phyloP scores from a whole-genome alignment of 768 basidiomycete genomes.

The Boletus rufocinnamomeus region DNA sequence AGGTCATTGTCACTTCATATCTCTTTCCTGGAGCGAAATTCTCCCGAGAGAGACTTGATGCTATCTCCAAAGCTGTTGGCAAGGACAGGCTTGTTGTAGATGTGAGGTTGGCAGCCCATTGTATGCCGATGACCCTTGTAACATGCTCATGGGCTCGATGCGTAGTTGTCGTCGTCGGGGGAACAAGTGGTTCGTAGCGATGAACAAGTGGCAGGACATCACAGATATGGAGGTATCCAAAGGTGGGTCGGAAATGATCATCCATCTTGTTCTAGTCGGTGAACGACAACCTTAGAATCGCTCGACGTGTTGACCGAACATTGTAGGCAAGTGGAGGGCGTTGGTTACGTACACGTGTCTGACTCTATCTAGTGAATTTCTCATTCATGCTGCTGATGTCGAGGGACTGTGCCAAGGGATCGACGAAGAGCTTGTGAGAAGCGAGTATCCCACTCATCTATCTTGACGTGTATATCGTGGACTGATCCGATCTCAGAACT shows the following conservation, averaged over 20 bases:
- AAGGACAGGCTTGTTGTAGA: conserved; percentile 92
- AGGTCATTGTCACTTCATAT: conserved; percentile 98
- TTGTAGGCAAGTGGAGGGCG: conserved; percentile 61
- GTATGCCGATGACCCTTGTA: neutral
- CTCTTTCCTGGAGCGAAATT: conserved; percentile 88
- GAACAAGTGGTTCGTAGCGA: conserved; percentile 88
- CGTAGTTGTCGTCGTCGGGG: conserved; percentile 78
- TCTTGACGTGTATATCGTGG: neutral
- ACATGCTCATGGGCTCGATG: neutral
- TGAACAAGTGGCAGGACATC: conserved; percentile 98
- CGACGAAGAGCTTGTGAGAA: conserved; percentile 81
- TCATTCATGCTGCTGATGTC: conserved; percentile 98
- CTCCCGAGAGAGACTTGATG: conserved; percentile 67
- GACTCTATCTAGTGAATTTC: conserved; percentile 70
- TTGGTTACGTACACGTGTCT: conserved; percentile 7
- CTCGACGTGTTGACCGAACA: conserved; percentile 74
- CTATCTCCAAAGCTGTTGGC: conserved; percentile 63
- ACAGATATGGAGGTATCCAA: conserved; percentile 91
- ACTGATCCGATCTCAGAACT: conserved; percentile 53
- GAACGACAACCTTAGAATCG: conserved; percentile 54
- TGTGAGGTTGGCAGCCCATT: conserved; percentile 64
- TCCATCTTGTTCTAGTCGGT: neutral
- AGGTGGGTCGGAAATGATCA: conserved; percentile 47
- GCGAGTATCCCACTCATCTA: conserved; percentile 44
- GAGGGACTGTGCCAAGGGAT: conserved; percentile 97